Conservation (phyloP, 225 moss, liverwort and hornwort genomes). For the Thuidium tamariscinum region DNA sequence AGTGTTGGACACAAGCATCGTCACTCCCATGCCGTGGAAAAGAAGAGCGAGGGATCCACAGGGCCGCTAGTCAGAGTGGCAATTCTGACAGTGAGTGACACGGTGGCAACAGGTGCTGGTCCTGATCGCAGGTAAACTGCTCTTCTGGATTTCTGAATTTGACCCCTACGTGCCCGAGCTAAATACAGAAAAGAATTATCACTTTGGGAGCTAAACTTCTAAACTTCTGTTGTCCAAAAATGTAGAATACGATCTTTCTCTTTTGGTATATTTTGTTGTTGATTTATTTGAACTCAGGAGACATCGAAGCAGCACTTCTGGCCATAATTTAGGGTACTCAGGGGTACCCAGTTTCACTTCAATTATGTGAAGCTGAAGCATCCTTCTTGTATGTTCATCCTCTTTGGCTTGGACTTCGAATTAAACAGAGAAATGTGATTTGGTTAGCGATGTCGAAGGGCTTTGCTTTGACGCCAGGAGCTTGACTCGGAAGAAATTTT, state of each 20-base stretch:
- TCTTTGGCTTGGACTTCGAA: neutral
- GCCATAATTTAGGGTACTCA: neutral
- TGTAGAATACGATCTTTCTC: neutral
- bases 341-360: neutral
- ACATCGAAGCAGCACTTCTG: neutral
- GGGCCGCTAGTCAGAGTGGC: conserved; percentile 52
- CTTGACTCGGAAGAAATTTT: neutral
- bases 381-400: neutral
- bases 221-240: neutral
- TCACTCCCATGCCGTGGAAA: conserved; percentile 6
- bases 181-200: neutral
- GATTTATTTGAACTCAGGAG: neutral
- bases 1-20: conserved; percentile 15
- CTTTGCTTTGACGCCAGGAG: neutral
- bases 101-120: conserved; percentile 74
- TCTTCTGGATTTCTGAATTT: neutral
- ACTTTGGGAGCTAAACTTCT: neutral
- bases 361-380: neutral
- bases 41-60: neutral
- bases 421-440: neutral
- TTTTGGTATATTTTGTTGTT: neutral
- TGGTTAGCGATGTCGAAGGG: neutral
- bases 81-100: conserved; percentile 93
- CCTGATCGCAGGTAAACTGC: conserved; percentile 73
- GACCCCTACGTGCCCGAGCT: neutral